phyloP scores from a whole-genome alignment of 176 grass and related monocot genomes.

The Hsuehochloa calcarea region DNA sequence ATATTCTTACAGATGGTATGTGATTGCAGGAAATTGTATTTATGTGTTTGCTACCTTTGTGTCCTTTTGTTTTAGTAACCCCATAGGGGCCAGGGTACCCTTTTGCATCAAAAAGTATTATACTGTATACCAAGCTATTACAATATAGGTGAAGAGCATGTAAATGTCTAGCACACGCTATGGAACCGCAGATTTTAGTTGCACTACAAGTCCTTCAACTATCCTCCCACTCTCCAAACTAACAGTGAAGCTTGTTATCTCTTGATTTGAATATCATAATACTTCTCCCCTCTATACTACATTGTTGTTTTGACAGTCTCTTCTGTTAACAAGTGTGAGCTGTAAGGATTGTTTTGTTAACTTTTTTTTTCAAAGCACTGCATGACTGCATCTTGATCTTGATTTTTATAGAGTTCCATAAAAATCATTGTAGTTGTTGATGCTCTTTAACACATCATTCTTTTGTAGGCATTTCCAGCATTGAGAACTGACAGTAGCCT shows the following conservation, averaged over 20 bases:
- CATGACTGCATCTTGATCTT: neutral
- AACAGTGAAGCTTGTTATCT: neutral
- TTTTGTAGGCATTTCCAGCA: conserved; percentile 71
- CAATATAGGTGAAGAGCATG: neutral
- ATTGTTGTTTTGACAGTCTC: neutral
- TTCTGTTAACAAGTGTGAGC: neutral
- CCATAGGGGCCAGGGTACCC: neutral
- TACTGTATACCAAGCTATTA: neutral
- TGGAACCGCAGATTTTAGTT: neutral
- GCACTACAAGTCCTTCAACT: neutral
- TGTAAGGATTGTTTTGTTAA: neutral
- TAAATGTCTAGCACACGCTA: conserved; percentile 6
- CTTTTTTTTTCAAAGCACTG: neutral
- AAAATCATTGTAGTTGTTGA: neutral
- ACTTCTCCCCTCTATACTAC: neutral
- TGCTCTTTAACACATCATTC: neutral
- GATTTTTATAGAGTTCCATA: neutral
- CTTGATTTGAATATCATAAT: neutral
- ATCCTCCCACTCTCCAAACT: neutral
- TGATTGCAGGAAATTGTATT: conserved; percentile 3
- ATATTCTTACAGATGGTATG: conserved; percentile 98
- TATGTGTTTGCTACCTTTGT: neutral
- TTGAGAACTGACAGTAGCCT: conserved; percentile 82
- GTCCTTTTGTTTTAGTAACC: neutral
- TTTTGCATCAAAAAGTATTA: neutral